Base-by-base conservation (phyloP, 2,329 filamentous ascomycete species). In the Colletotrichum kahawae region DNA sequence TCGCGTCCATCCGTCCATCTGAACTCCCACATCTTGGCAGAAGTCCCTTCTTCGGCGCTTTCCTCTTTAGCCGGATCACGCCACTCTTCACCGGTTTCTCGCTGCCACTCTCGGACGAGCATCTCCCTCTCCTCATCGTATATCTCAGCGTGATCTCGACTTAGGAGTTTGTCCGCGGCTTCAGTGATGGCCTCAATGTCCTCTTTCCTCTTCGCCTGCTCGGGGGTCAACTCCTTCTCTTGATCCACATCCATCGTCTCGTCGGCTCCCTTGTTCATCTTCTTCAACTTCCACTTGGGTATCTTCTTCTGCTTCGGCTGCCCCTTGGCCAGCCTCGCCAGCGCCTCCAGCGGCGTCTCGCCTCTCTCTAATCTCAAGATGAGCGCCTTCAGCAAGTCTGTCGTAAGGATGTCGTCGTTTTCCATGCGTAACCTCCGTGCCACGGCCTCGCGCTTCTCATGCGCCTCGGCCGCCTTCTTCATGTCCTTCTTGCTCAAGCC, bases 401-500 rank as follows among this genome's bases (percentile, higher is more conserved):
- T 90, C 0, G 94, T 93, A 9, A 95, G 84, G 14, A 95, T 84
- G 27, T 90, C 90, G 82, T 98, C 96, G 72, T 97, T 93, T 74
- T 92, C 91, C 31, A 93, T 89, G 73, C 93, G 92, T 78, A 92
- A 92, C 80, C 92, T 89, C 73, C 94, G 91, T 67, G 92, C 89
- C 81, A 97, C 95, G 2, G 92, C 91, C 76, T 98, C 95, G 34
- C 96, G 90, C 85, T 93, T 95, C 80, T 98, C 94, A 71, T 97
- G 94, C 5, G 97, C 97, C 77, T 94, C 95, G 54, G 93, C 95
- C 0, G 97, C 97, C 77, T 92, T 93, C 82, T 92, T 94, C 89
- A 98, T 98, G 74, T 98, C 95, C 83, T 96, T 98, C 83, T 98
- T 98, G 78, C 94, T 97, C 24, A 98, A 87, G 0, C 97, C 97